Conservation (phyloP, 2,329 filamentous ascomycete species). For the Alternaria sp. region DNA sequence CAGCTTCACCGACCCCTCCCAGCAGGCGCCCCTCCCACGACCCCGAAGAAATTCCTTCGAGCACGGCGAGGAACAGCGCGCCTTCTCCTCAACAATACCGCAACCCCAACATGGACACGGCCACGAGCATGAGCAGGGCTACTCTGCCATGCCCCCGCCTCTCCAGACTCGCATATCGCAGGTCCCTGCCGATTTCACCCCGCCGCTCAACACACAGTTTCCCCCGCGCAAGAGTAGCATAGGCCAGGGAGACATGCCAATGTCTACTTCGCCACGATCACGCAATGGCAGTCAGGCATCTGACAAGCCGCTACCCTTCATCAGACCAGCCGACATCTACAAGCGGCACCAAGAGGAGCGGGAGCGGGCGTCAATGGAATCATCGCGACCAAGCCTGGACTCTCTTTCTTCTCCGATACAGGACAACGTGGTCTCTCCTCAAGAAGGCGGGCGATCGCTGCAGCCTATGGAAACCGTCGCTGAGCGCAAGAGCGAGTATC, state of each 20-base stretch:
- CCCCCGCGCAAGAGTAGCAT: constrained; percentile 69
- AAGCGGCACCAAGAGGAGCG: constrained; percentile 72
- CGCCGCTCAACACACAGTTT: constrained; percentile 52
- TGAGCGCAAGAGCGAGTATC: constrained; percentile 66
- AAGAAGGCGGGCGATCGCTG: constrained; percentile 30
- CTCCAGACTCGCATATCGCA: constrained; percentile 53
- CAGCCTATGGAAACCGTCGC: constrained; percentile 59
- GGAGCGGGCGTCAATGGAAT: constrained; percentile 63
- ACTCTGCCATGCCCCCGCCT: constrained; percentile 58
- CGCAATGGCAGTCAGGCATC: constrained; percentile 41
- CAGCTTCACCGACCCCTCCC: constrained; percentile 52
- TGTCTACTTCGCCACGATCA: constrained; percentile 32
- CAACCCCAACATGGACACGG: constrained; percentile 26
- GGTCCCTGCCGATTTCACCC: constrained; percentile 39
- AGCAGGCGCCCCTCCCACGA: constrained; percentile 31
- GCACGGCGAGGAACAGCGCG: constrained; percentile 59
- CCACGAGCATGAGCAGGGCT: constrained; percentile 40
- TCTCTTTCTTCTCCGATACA: constrained; percentile 46
- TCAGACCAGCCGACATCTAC: constrained; percentile 80
- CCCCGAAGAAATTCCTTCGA: constrained; percentile 60
- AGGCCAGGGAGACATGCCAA: constrained; percentile 48
- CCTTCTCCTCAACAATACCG: constrained; percentile 52
- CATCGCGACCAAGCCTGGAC: constrained; percentile 63
- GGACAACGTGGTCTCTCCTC: constrained; percentile 27
- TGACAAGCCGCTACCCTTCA: constrained; percentile 65